Evolutionary conservation across 2,329 filamentous ascomycete species (phyloP), one percentile per base, ranked within the genome.

Genomic region (Metarhizium robertsii): DNA sequence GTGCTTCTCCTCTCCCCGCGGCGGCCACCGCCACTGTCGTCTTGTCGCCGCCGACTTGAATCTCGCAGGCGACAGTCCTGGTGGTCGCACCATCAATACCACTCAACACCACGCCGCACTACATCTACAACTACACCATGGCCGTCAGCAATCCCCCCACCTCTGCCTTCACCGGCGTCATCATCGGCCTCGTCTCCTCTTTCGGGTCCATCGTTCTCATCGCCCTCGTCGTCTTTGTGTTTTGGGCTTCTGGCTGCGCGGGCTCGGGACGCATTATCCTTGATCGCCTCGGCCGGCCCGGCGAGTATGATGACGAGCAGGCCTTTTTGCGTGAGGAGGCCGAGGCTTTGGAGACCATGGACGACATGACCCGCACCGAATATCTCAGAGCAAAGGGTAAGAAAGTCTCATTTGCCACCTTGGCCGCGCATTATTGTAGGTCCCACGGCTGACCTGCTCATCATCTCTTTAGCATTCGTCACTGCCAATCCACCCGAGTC

Each of bases 221-320:
- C 59, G 86, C 89, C 56, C 70, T 95, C 59, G 75, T 94, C 67
- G 84, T 97, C 68, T 96, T 96, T 73, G 94, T 96, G 75, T 94
- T 97, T 72, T 84, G 88, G 73, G 95, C 95, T 70, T 72, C 71
- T 5, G 71, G 71, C 54, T 73, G 71, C 58, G 96, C 92, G 42
- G 83, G 80, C 54, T 87, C 87, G 52, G 92, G 92, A 47, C 84
- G 92, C 63, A 96, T 99, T 67, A 83, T 97, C 60, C 81, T 99
- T 62, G 94, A 99, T 74, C 86, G 92, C 61, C 87, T 99, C 70
- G 91, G 91, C 49, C 81, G 92, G 58, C 94, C 94, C 0, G 94
- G 94, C 64, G 94, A 97, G 73, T 99, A 91, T 71, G 94, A 99
- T 69, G 94, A 99, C 73, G 94, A 97, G 71, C 92, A 97, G 74